Conservation (phyloP, 306 rosid genomes). For the Cicer yamashitae region DNA sequence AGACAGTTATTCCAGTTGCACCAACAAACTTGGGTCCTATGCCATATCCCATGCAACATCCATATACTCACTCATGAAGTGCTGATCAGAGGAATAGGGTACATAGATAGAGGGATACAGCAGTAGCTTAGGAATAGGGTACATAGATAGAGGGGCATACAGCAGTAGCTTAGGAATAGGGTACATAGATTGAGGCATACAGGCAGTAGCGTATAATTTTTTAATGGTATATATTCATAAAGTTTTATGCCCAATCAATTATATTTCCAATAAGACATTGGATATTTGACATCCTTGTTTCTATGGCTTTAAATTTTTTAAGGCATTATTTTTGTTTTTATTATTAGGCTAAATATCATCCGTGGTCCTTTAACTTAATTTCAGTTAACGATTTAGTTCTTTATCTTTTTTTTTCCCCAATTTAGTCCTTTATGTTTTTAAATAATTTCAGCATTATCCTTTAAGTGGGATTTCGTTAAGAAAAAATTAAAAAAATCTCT, state of each 20-base stretch:
- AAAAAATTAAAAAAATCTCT: too few species aligned
- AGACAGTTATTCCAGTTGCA: conserved; percentile 67
- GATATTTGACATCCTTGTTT: conserved; percentile 30
- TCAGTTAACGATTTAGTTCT: too few species aligned
- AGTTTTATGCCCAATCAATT: conserved; percentile 20
- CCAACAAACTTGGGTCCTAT: conserved; percentile 67
- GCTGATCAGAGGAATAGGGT: conserved; percentile 49
- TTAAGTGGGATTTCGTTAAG: too few species aligned
- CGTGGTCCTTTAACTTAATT: too few species aligned
- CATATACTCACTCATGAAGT: conserved; percentile 67
- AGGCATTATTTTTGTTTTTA: neutral
- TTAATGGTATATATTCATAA: conserved; percentile 30
- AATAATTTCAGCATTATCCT: too few species aligned
- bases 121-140: too few species aligned
- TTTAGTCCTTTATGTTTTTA: too few species aligned
- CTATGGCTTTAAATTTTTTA: neutral
- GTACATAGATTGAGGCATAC: too few species aligned
- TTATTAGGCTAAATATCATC: too few species aligned
- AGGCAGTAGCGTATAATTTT: conserved; percentile 21
- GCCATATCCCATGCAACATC: conserved; percentile 70
- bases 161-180: too few species aligned
- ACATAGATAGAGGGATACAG: conserved; percentile 7
- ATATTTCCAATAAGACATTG: conserved; percentile 44
- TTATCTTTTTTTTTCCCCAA: too few species aligned
- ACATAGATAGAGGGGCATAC: too few species aligned